Base-by-base conservation (phyloP, 2,329 filamentous ascomycete genomes). In the Myriosclerotinia duriaeana region DNA sequence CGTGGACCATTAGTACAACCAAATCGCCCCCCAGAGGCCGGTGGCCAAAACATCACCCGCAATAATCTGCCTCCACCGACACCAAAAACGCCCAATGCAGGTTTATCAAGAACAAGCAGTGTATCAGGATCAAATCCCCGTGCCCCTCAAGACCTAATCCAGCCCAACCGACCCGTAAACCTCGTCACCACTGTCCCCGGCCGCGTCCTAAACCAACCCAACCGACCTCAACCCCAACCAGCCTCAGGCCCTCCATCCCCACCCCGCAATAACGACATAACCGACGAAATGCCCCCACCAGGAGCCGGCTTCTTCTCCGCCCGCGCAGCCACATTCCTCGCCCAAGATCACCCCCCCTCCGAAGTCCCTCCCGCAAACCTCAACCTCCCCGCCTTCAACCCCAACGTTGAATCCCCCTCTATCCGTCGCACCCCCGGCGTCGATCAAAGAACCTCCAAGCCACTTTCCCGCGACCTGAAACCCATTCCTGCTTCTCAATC, bases 401-500 rank as follows among this genome's bases (percentile, higher is more conserved):
- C 89, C 3, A 87, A 87, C 67, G 83, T 87, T 7, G 89, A 93
- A 73, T 92, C 89, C 69, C 93, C 93, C 0, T 95, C 93, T 0
- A 93, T 97, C 74, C 87, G 92, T 69, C 93, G 94, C 76, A 97
- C 94, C 0, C 90, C 90, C 0, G 93, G 93, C 2, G 85, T 97
- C 50, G 92, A 97, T 74, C 92, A 96, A 74, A 87, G 80, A 30
- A 89, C 68, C 36, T 93, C 90, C 5, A 88, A 89, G 63, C 92
- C 93, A 0, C 79, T 97, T 2, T 84, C 83, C 5, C 85, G 83
- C 69, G 82, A 81, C 55, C 79, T 82, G 0, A 80, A 84, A 69
- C 84, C 87, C 67, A 79, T 86, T 0, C 76, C 82, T 61, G 67
- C 73, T 66, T 69, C 76, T 72, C 34, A 46, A 50, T 26, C 30